Conservation (phyloP, 1,284 basidiomycete genomes). For the Heimioporus retisporus region DNA sequence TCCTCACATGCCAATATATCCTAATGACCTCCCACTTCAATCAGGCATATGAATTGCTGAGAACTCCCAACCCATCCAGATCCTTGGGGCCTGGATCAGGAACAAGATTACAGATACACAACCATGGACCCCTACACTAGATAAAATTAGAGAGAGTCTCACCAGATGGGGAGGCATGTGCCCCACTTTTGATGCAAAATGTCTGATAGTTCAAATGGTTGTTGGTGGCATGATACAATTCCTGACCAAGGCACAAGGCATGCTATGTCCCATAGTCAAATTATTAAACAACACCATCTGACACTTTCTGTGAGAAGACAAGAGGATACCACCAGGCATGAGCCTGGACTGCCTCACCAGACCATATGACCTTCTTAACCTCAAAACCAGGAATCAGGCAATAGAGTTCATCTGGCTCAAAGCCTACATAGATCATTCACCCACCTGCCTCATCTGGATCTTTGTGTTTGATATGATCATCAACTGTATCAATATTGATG, state of each 20-base stretch:
- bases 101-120: conserved; percentile 1
- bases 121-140: neutral
- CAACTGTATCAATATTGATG: neutral
- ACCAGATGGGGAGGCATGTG: conserved; percentile 8
- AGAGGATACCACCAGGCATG: neutral
- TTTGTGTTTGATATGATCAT: neutral
- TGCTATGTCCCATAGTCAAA: neutral
- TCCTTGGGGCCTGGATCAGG: conserved; percentile 24
- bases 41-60: conserved; percentile 5
- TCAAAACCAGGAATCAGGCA: neutral
- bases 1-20: conserved; percentile 4
- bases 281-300: rapidly evolving
- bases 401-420: neutral
- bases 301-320: neutral
- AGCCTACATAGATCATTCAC: neutral
- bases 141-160: conserved; percentile 15
- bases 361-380: neutral
- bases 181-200: conserved; percentile 21
- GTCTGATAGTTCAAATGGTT: conserved; percentile 19
- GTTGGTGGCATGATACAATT: neutral
- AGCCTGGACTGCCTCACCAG: neutral
- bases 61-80: neutral
- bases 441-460: neutral
- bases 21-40: neutral
- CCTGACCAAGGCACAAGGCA: neutral